Conservation (phyloP, 139 green algal species). For the Micractinium sp. region DNA sequence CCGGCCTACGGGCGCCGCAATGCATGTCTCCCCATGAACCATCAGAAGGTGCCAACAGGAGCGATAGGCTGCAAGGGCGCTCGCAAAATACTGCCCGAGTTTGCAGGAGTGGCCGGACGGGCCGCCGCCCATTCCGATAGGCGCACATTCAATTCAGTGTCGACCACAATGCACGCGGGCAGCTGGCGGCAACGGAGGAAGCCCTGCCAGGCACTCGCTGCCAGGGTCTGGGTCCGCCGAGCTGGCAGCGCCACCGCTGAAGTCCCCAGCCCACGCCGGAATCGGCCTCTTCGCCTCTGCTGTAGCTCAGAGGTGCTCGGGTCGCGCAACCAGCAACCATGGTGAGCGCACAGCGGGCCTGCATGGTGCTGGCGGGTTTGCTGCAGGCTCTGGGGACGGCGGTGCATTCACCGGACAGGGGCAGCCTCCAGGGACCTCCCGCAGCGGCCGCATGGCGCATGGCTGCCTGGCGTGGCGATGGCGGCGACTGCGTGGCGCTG, state of each 20-base stretch:
- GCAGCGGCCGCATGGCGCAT: slow-evolving; percentile 12
- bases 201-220: neutral
- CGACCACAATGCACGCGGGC: too few species aligned
- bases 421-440: neutral
- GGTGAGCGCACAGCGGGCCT: neutral
- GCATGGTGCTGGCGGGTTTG: neutral
- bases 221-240: neutral
- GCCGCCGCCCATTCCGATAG: too few species aligned
- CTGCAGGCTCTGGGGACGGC: neutral
- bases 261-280: neutral
- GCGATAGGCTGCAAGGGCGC: too few species aligned
- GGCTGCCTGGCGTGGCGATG: neutral
- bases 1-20: too few species aligned
- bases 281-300: slow-evolving; percentile 24
- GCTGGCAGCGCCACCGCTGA: neutral
- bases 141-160: too few species aligned
- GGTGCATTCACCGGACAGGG: neutral
- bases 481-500: neutral
- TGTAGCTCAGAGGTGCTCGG: neutral
- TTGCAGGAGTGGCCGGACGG: too few species aligned
- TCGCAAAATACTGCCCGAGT: too few species aligned
- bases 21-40: too few species aligned
- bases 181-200: too few species aligned
- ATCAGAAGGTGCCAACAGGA: too few species aligned
- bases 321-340: slow-evolving; percentile 26